Conservation (phyloP, 148 eudicot species). For the Spergularia marina region DNA sequence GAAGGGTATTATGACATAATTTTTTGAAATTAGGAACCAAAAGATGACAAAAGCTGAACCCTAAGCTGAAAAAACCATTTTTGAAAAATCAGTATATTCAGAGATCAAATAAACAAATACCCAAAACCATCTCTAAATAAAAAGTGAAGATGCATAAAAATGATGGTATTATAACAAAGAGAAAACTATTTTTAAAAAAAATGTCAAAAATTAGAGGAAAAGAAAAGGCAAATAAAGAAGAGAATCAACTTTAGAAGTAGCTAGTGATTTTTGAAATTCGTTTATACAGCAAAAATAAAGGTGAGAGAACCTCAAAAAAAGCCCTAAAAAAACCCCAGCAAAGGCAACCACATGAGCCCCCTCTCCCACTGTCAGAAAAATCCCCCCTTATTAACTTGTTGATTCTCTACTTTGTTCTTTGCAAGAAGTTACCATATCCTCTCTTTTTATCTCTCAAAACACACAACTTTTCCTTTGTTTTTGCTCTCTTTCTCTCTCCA, state of each 20-base stretch:
- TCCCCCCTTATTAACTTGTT: slow-evolving; percentile 22
- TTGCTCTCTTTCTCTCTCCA: slow-evolving; percentile 27
- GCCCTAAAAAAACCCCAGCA: slow-evolving; percentile 15
- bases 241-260: slow-evolving; percentile 49
- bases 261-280: slow-evolving; percentile 40
- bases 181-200: slow-evolving; percentile 13
- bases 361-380: slow-evolving; percentile 27
- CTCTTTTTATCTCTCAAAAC: slow-evolving; percentile 23
- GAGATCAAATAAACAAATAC: slow-evolving; percentile 29
- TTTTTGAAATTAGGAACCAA: slow-evolving; percentile 7
- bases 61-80: slow-evolving; percentile 15
- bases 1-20: not conserved
- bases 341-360: slow-evolving; percentile 40
- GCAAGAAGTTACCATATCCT: slow-evolving; percentile 66
- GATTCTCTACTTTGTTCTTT: slow-evolving; percentile 47
- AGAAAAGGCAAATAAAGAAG: slow-evolving; percentile 28
- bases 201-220: slow-evolving; percentile 22
- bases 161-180: slow-evolving; percentile 13
- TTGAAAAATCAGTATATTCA: slow-evolving; percentile 36
- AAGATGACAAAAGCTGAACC: slow-evolving; percentile 29
- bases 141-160: slow-evolving; percentile 1
- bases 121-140: slow-evolving; percentile 9
- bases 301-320: slow-evolving; percentile 23
- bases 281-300: slow-evolving; percentile 33
- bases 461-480: slow-evolving; percentile 28